Conservation (phyloP, 805 yeast species). For the Metschnikowia corniflorae region DNA sequence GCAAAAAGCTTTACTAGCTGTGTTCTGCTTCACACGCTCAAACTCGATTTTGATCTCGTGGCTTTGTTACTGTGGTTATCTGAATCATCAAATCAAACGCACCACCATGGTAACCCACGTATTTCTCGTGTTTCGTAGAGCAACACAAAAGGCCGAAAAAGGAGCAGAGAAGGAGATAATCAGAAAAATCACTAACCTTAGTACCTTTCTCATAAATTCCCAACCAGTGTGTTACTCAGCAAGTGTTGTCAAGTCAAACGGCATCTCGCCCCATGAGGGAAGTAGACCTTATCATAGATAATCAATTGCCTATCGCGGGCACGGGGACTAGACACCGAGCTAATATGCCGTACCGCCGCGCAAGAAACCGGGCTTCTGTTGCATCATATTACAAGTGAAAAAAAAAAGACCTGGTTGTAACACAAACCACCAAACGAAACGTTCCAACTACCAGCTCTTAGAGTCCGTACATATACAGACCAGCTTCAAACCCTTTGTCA, state of each 20-base stretch:
- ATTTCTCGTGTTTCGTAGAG: too few species aligned
- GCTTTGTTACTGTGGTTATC: too few species aligned
- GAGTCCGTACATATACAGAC: constrained; percentile 8
- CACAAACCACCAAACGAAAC: background rate
- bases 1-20: too few species aligned
- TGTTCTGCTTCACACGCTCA: too few species aligned
- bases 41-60: too few species aligned
- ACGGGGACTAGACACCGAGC: background rate
- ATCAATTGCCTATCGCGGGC: too few species aligned
- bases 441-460: constrained; percentile 1
- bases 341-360: constrained; percentile 9
- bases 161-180: too few species aligned
- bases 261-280: too few species aligned
- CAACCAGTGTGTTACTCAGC: background rate
- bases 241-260: background rate
- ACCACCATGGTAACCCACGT: too few species aligned
- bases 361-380: constrained; percentile 7
- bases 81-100: too few species aligned
- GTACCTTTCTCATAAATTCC: background rate
- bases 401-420: constrained; percentile 8
- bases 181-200: too few species aligned
- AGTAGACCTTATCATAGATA: constrained; percentile 15
- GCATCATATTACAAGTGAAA: constrained; percentile 12
- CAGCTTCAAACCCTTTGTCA: constrained; percentile 1
- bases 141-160: too few species aligned